Base-by-base conservation (phyloP, 163 green algal species). In the Scenedesmus sp. region DNA sequence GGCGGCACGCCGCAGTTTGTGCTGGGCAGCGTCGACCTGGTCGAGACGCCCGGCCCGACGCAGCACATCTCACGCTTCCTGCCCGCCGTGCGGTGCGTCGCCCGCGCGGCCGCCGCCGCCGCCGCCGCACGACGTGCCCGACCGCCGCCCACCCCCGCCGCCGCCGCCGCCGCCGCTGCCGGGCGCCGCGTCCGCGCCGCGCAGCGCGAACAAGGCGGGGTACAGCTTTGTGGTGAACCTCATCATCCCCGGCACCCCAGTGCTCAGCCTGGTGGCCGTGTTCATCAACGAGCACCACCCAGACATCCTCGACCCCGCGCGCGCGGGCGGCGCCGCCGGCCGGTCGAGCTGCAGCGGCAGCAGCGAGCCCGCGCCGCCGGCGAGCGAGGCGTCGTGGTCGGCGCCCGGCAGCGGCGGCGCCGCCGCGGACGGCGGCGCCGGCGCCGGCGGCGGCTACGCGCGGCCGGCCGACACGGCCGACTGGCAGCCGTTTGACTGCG, bases 181-280 rank as follows among this genome's bases (percentile, higher is more conserved):
- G n/a, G n/a, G n/a, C n/a, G n/a, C 39, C 22, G 17, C 39, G 31
- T 48, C 36, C 51, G n/a, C 28, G 45, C 11, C 75, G n/a, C 66
- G 60, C 87, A 91, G 89, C 63, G 33, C 88, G 50, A 88, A 77
- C 75, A 84, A 86, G 9, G 88, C 91, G 9, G 87, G 88, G 54
- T 98, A 97, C 80, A 91, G 88, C 45, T 92, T 98, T 86, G 85
- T 95, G 66, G 83, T 98, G 13, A 92, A 97, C 82, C 84, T 98
- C 63, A 96, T 97, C 90, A 92, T 98, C 53, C 93, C 93, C 0
- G 86, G 88, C 31, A 77, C 71, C 48, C 72, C 87, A 17, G 66
- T 89, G 78, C 78, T 91, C 48, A 81, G 75, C 66, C 75, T 91
- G 36, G 84, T 91, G 44, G 84, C 81, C 14, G 80, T 83, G 10